phyloP scores from a whole-genome alignment of 2,329 filamentous ascomycete genomes.

The Fonsecaea pedrosoi region DNA sequence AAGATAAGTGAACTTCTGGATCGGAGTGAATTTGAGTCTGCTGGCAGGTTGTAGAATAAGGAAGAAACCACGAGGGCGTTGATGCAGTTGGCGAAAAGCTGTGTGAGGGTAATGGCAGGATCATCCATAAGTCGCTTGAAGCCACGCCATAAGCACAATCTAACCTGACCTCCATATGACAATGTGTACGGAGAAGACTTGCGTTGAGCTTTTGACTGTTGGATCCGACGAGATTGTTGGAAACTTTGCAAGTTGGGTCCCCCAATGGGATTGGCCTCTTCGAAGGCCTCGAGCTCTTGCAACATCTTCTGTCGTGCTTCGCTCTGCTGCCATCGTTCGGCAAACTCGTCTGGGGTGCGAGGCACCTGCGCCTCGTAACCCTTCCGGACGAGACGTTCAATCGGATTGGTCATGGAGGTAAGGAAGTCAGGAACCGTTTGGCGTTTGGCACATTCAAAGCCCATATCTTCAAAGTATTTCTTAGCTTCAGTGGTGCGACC shows the following conservation, averaged over 20 bases:
- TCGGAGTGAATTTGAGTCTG: conserved; percentile 66
- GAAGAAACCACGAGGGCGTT: conserved; percentile 70
- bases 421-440: conserved; percentile 71
- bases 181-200: conserved; percentile 62
- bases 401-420: conserved; percentile 67
- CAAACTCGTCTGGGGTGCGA: conserved; percentile 56
- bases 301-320: conserved; percentile 51
- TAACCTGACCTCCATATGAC: conserved; percentile 61
- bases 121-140: conserved; percentile 72
- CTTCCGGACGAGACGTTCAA: conserved; percentile 53
- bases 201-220: conserved; percentile 51
- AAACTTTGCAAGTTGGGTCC: conserved; percentile 49
- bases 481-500: conserved; percentile 64
- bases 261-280: conserved; percentile 50
- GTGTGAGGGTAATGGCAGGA: conserved; percentile 68
- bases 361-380: conserved; percentile 55
- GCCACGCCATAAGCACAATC: conserved; percentile 63
- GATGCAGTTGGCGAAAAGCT: conserved; percentile 62
- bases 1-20: conserved; percentile 69
- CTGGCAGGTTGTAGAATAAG: conserved; percentile 69
- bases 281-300: conserved; percentile 52
- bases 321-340: conserved; percentile 62
- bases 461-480: conserved; percentile 69
- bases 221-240: conserved; percentile 48
- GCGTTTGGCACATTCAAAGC: conserved; percentile 67